Conservation (phyloP, 192 early-diverging fungal species). For the Rhizoclosmatium sp. region DNA sequence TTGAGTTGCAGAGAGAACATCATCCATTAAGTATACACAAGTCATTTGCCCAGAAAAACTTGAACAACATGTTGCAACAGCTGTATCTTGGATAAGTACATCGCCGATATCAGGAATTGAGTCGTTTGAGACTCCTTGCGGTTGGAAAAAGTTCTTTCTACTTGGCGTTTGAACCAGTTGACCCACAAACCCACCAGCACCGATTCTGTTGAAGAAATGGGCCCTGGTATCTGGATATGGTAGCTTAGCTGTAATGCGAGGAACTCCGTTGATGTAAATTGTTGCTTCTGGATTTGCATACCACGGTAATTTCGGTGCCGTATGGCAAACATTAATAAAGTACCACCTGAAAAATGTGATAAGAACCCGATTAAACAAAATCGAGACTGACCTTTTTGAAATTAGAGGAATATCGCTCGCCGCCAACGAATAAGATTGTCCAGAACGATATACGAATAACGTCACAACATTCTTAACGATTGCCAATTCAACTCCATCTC, state of each 20-base stretch:
- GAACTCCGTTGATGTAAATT: conserved; percentile 44
- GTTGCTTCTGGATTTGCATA: conserved; percentile 26
- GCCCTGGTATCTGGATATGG: conserved; percentile 44
- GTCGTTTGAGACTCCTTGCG: conserved; percentile 15
- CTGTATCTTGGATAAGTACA: background rate
- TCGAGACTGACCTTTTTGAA: conserved; percentile 4
- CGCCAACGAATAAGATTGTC: conserved; percentile 18
- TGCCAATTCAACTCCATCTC: conserved; percentile 38
- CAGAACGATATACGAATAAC: conserved; percentile 21
- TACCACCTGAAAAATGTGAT: conserved; percentile 43
- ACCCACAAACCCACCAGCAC: conserved; percentile 8
- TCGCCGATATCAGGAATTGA: conserved; percentile 32
- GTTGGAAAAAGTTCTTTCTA: background rate
- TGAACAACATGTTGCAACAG: background rate
- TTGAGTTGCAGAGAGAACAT: conserved; percentile 27
- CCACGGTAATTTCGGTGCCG: conserved; percentile 49
- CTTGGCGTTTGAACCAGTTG: background rate
- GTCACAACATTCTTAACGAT: conserved; percentile 20
- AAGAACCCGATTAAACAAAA: conserved; percentile 8
- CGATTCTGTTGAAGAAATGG: conserved; percentile 40
- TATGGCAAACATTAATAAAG: conserved; percentile 45
- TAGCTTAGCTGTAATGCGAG: conserved; percentile 38
- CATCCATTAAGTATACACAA: conserved; percentile 50
- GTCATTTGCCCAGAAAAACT: conserved; percentile 50
- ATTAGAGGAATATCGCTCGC: conserved; percentile 14